Conservation (phyloP, 2,329 filamentous ascomycete genomes). For the Diaporthe citri region DNA sequence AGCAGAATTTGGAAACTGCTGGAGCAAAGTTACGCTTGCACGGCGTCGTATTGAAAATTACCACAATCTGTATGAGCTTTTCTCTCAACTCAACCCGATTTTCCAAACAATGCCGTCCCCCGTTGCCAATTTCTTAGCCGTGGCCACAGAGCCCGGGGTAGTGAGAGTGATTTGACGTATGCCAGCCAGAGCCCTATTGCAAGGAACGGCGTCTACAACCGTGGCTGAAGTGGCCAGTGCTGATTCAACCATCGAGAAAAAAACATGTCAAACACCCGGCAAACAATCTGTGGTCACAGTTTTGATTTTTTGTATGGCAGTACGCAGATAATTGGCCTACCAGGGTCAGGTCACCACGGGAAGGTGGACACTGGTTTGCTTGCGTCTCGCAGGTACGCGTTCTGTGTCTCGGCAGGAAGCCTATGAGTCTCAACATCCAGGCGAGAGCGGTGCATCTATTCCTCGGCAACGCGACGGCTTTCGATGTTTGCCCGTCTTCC, state of each 20-base stretch:
- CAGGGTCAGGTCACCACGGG: background rate
- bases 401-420: background rate
- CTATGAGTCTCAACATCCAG: background rate
- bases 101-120: no score
- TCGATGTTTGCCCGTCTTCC: background rate
- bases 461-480: no score
- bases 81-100: no score
- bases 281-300: background rate
- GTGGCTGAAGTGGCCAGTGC: no score
- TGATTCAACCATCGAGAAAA: background rate
- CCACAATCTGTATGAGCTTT: no score
- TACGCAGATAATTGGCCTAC: background rate
- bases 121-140: background rate
- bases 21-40: no score
- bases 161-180: background rate
- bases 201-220: fast-evolving
- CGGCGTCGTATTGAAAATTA: no score
- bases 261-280: background rate
- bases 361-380: no score
- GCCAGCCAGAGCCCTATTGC: background rate
- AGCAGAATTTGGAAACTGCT: no score
- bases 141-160: background rate
- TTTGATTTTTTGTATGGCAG: no score
- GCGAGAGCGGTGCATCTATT: background rate
- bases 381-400: background rate